Base-by-base conservation (phyloP, 2,329 filamentous ascomycete species). In the Phialemoniopsis sp. region DNA sequence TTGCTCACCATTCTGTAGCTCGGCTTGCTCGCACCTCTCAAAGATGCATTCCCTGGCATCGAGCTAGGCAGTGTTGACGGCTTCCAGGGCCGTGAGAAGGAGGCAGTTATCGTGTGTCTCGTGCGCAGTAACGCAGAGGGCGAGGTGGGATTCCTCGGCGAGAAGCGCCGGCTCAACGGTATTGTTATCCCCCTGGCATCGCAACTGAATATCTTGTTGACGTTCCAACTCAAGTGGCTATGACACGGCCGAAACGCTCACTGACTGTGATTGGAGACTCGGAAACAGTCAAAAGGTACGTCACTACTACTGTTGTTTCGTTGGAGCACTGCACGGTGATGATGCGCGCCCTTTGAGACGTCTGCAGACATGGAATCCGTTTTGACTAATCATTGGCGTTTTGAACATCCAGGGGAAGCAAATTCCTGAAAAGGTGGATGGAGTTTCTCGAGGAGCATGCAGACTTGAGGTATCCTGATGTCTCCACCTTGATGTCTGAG, bases 31-130 rank as follows among this genome's bases (percentile, higher is more conserved):
- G 82, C 89, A 29, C 73, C 85, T 48, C 73, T 98, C 36, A 93
- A 91, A 57, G 87, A 93, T 44, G 68, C 72, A 30, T 95, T 85
- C 52, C 85, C 86, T 0, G 89, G 85, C 12, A 80, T 98, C 37
- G 93, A 98, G 61, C 72, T 98, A n/a, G 93, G 93, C 28, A 95
- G 89, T 53, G 88, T 98, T 3, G 93, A 98, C 61, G 93, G 91
- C 3, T 98, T 98, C 59, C 60, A 98, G 62, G 93, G 93, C 28
- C 80, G 93, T 14, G 93, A 98, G 63, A 98, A 98, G 63, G 93
- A 98, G 62, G 93, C 88, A 3, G 84, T 98, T 13, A 77, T 98
- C 30, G 83, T 98, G 37, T 95, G 85, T 60, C 75, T 97, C n/a
- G 93, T 98, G 41, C 77, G 93, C 49, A 96, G 90, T 63, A 98